A percentile compares a stretch with the other conserved stretches of the same genome.
phyloP scores from a whole-genome alignment of 495 filamentous ascomycete genomes.

The Recurvomyces mirabilis region DNA sequence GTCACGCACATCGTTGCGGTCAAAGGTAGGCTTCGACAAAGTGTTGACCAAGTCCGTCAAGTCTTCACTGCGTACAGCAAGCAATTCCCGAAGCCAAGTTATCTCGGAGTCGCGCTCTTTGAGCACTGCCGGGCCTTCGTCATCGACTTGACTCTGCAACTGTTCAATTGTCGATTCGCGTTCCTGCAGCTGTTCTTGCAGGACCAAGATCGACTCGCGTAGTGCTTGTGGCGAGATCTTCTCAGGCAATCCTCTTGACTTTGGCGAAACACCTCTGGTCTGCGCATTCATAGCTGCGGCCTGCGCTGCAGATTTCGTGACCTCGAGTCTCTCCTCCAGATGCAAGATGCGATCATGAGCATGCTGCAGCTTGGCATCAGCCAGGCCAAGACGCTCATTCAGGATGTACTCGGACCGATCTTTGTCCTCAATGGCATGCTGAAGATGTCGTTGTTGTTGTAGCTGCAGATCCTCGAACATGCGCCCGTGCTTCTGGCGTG shows the following conservation, averaged over 20 bases:
- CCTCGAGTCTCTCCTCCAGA: slow-evolving; percentile 79
- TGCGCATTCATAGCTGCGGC: slow-evolving; percentile 80
- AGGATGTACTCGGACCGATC: slow-evolving; percentile 27
- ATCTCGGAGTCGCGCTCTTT: slow-evolving; percentile 89
- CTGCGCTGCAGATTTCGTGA: slow-evolving; percentile 79
- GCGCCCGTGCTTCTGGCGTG: slow-evolving; percentile 58
- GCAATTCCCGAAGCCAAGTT: slow-evolving; percentile 83
- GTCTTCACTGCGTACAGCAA: slow-evolving; percentile 81
- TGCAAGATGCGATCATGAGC: slow-evolving; percentile 69
- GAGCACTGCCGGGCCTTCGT: slow-evolving; percentile 65
- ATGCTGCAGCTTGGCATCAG: slow-evolving; percentile 67
- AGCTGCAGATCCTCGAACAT: slow-evolving; percentile 48
- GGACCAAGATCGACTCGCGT: slow-evolving; percentile 86
- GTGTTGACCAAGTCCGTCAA: slow-evolving; percentile 81
- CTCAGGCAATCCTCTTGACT: slow-evolving; percentile 45
- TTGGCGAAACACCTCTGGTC: slow-evolving; percentile 37
- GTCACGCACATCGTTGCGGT: slow-evolving; percentile 67
- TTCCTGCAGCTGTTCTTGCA: slow-evolving; percentile 92
- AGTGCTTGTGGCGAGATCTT: slow-evolving; percentile 89
- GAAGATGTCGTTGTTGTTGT: slow-evolving; percentile 62
- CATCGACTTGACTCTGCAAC: slow-evolving; percentile 65
- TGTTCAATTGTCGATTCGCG: slow-evolving; percentile 80
- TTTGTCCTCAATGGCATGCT: slow-evolving; percentile 41
- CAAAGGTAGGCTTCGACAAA: slow-evolving; percentile 59
- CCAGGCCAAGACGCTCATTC: slow-evolving; percentile 57